Base-by-base conservation (phyloP, 2,329 filamentous ascomycete genomes). In the Westerdykella ornata region DNA sequence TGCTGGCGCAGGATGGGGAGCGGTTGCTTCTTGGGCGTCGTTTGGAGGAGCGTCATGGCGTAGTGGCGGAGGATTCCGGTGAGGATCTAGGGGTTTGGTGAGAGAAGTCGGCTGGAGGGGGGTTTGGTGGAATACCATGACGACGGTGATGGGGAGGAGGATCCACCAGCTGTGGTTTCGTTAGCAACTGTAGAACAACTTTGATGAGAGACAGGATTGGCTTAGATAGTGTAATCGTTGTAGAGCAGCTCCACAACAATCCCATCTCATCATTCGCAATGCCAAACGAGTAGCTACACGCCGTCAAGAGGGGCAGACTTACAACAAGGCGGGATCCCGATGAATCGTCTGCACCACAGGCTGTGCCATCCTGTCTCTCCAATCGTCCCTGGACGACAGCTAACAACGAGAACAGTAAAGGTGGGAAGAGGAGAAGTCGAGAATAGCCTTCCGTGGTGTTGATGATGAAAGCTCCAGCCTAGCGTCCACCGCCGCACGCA, bases 261-360 rank as follows among this genome's bases (percentile, higher is more conserved):
- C 34, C 13, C 34, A 36, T 26, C 22, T 9, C 7, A 26, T 26
- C 22, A n/a, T n/a, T n/a, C n/a, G n/a, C n/a, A n/a, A n/a, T n/a
- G n/a, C n/a, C n/a, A n/a, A n/a, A n/a, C n/a, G n/a, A n/a, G n/a
- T n/a, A n/a, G n/a, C n/a, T n/a, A n/a, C n/a, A 7, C 22, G 22
- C 22, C 22, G 7, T 26, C 22, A 15, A 22, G 30, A 38, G 26
- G 41, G 26, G 28, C 28, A 35, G 39, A 68, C 86, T 64, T 74
- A 97, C 92, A 98, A 95, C 52, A 98, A 76, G 71, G 95, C 89
- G 62, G 92, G 90, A 84, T 98, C 94, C 79, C 92, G 72, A 73
- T 94, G 85, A 79, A 98, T 96, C 74, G 88, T 92, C 76, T 98
- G 92, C 56, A 87, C 83, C 52, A 85, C 78, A 53, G 84, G 76